Evolutionary conservation across 169 alveolate species (phyloP), one percentile per base, ranked within the genome.

Genomic region (Amoebophrya sp.): DNA sequence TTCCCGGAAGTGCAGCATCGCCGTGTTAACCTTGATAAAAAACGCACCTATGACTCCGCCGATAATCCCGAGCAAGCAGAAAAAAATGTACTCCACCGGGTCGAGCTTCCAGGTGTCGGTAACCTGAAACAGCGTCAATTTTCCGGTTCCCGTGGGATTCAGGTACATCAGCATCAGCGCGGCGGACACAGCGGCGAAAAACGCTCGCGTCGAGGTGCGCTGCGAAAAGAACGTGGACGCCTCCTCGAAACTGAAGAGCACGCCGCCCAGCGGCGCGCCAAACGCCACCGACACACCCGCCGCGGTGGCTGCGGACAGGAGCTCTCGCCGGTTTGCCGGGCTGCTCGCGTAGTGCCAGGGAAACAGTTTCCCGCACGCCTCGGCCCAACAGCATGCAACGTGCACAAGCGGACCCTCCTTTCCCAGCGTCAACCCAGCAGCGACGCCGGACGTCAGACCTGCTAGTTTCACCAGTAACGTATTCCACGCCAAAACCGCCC

Each of bases 231-330:
- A 93, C 32, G 93, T 92, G 77, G 94, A 89, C 55, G 93, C 95
- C 93, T 92, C 94, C 88, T 95, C 96, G 77, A 91, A 94, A 38
- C 94, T 92, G 93, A 95, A 95, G 77, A 95, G 93, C 35, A 95
- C 93, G 35, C 96, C 96, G 7, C 96, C 96, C 55, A 95, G 93
- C n/a, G 96, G 96, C 33, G 95, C 93, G 10, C 96, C 96, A 89
- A 95, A 95, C 23, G 96, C 96, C 39, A 94, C 95, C 35, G 95
- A 92, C 47, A 95, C 95, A 12, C 96, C 96, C 35, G 96, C 95
- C 14, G 95, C 95, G 25, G 94, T 91, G 47, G 95, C 96, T 88
- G 95, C 96, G 0, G 94, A 93, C 33, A 94, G 90, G 32, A 89
- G 93, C 90, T 92, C 93, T 0, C 91, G 89, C n/a, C 53, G 90